phyloP scores from a whole-genome alignment of 345 rosid species.

The Gossypium australe region DNA sequence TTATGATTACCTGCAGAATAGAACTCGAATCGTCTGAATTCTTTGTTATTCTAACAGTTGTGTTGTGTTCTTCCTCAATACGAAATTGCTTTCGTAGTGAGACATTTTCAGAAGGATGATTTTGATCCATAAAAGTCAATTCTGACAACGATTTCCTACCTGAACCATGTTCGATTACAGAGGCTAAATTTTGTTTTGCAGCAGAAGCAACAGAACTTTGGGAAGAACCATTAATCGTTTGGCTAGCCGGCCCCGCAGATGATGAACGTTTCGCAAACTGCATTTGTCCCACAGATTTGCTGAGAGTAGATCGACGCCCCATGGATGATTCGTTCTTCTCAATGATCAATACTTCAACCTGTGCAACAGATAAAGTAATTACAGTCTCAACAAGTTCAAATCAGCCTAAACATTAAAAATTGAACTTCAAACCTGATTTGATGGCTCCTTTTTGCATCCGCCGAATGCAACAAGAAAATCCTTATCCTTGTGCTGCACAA shows the following conservation, averaged over 20 bases:
- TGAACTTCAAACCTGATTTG: conserved; percentile 67
- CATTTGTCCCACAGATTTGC: conserved; percentile 43
- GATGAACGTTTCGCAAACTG: conserved; percentile 53
- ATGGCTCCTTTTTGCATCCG: conserved; percentile 74
- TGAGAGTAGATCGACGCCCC: conserved; percentile 39
- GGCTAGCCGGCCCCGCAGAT: conserved; percentile 42
- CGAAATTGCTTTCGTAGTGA: conserved; percentile 69
- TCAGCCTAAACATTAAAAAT: not conserved
- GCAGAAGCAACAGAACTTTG: conserved; percentile 54
- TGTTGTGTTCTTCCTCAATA: conserved; percentile 53
- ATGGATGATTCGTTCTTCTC: conserved; percentile 67
- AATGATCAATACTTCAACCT: conserved; percentile 75
- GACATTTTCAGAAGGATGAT: conserved; percentile 57
- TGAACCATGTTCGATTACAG: conserved; percentile 79
- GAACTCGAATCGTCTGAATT: conserved; percentile 48
- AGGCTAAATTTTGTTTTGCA: conserved; percentile 64
- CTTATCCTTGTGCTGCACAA: conserved; percentile 82
- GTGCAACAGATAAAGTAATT: conserved; percentile 22
- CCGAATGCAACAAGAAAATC: conserved; percentile 95
- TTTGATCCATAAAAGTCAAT: conserved; percentile 43
- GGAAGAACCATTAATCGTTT: conserved; percentile 50
- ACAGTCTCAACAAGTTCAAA: not conserved
- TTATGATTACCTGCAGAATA: conserved; percentile 33
- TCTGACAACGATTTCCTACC: conserved; percentile 91
- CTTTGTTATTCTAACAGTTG: conserved; percentile 40